Evolutionary conservation across 2,329 filamentous ascomycete genomes (phyloP).

Genomic region (Chaetomiaceae sp.): DNA sequence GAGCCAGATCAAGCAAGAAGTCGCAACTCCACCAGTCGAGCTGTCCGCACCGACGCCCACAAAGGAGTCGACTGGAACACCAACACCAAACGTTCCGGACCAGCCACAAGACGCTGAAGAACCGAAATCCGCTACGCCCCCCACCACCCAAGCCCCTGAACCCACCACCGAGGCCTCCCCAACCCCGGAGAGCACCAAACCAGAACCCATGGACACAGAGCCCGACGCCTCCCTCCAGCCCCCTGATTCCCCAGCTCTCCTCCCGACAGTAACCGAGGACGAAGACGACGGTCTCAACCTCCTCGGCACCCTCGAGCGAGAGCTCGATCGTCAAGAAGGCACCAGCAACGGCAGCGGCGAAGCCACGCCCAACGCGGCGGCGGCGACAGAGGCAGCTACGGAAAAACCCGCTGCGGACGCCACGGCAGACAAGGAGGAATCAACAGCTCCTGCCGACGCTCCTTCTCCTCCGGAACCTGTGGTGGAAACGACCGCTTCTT

Average conservation of each 20-base stretch:
- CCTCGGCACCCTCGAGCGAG: conserved; percentile 42
- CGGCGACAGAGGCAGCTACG: not conserved
- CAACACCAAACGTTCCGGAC: not conserved
- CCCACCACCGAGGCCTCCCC: not conserved
- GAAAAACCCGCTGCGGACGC: too few species aligned
- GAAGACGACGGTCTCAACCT: conserved; percentile 39
- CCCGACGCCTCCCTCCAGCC: conserved; percentile 6
- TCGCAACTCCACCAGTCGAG: not conserved
- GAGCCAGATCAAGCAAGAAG: not conserved
- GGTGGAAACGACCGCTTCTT: too few species aligned
- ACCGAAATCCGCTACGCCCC: not conserved
- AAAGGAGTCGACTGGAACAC: not conserved
- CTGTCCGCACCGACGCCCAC: not conserved
- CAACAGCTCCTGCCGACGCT: too few species aligned
- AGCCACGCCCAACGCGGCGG: not conserved
- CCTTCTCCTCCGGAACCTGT: too few species aligned
- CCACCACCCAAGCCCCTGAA: not conserved
- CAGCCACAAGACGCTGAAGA: not conserved
- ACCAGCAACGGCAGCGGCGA: conserved; percentile 12
- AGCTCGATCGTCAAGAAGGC: conserved; percentile 38
- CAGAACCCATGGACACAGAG: not conserved
- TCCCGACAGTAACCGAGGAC: conserved; percentile 26
- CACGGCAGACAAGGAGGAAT: not conserved
- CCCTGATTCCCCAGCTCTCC: conserved; percentile 18
- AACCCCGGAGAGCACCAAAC: too few species aligned